Evolutionary conservation across 2,329 filamentous ascomycete genomes (phyloP).

Genomic region (Ophiostoma himal-ulmi): DNA sequence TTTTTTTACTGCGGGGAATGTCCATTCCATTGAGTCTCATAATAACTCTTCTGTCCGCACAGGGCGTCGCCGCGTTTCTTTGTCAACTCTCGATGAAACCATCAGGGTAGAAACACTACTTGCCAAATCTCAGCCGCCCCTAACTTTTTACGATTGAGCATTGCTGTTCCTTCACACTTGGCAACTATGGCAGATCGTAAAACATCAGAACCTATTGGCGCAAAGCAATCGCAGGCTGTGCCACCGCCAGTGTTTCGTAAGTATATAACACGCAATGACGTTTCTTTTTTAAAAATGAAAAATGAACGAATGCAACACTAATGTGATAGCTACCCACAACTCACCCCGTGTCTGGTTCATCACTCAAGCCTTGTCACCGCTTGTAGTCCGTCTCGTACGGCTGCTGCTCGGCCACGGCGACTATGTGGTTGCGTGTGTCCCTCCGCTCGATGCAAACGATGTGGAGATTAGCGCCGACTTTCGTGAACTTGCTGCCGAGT

Average conservation of each 20-base stretch:
- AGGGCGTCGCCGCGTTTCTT: not conserved
- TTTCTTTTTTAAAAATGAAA: no score
- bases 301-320: not conserved
- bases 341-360: constrained; percentile 88
- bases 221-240: constrained; percentile 40
- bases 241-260: constrained; percentile 49
- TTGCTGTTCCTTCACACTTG: not conserved
- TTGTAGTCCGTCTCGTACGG: constrained; percentile 75
- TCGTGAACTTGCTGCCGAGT: constrained; percentile 67
- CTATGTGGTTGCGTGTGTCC: constrained; percentile 77
- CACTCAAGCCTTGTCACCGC: constrained; percentile 76
- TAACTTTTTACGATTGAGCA: not conserved
- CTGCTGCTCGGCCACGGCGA: constrained; percentile 86
- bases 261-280: not conserved
- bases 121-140: not conserved
- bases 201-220: constrained; percentile 39
- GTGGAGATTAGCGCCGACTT: constrained; percentile 72
- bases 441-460: constrained; percentile 71
- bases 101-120: not conserved
- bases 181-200: constrained; percentile 43
- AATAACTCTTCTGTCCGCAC: not conserved
- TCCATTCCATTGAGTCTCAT: not conserved
- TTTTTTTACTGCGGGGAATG: not conserved
- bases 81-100: not conserved
- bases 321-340: constrained; percentile 53